Conservation (phyloP, 495 filamentous ascomycete species). For the Trichoderma parareesei region DNA sequence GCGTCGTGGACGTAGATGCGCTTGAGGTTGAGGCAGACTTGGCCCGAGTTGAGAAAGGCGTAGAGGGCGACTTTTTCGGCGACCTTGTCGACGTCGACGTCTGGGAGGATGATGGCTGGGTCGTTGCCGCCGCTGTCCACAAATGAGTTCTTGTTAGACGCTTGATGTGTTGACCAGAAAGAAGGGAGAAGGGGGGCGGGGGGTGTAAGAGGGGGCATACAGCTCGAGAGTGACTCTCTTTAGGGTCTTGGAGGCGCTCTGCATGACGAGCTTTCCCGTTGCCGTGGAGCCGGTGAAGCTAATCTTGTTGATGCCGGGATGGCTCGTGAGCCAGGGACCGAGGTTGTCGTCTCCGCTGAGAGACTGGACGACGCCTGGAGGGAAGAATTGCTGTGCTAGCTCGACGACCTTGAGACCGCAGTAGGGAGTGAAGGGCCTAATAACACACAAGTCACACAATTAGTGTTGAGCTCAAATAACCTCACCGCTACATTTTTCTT, state of each 20-base stretch:
- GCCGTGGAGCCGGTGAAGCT: conserved; percentile 59
- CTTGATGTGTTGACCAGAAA: too few species aligned
- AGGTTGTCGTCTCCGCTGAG: conserved; percentile 59
- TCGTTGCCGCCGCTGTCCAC: conserved; percentile 53
- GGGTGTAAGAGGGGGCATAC: background rate
- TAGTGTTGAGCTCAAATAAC: background rate
- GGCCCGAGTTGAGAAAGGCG: conserved; percentile 53
- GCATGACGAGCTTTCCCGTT: conserved; percentile 59
- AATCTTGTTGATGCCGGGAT: conserved; percentile 59
- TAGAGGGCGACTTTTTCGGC: conserved; percentile 42
- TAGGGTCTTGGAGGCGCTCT: conserved; percentile 48
- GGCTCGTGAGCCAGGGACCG: conserved; percentile 48
- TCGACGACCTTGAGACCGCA: conserved; percentile 56
- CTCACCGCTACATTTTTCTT: background rate
- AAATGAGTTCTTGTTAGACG: too few species aligned
- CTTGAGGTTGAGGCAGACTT: conserved; percentile 33
- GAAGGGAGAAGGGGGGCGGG: background rate
- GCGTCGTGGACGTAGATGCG: conserved; percentile 61
- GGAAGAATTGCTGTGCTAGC: conserved; percentile 52
- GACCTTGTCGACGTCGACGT: conserved; percentile 55
- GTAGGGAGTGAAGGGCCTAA: conserved; percentile 56
- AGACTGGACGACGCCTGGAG: conserved; percentile 60
- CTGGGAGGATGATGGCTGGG: conserved; percentile 54
- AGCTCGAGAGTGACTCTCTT: conserved; percentile 46
- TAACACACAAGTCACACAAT: background rate